Conservation (phyloP, 177 flowering plant species). For the Tripterygium wilfordii region DNA sequence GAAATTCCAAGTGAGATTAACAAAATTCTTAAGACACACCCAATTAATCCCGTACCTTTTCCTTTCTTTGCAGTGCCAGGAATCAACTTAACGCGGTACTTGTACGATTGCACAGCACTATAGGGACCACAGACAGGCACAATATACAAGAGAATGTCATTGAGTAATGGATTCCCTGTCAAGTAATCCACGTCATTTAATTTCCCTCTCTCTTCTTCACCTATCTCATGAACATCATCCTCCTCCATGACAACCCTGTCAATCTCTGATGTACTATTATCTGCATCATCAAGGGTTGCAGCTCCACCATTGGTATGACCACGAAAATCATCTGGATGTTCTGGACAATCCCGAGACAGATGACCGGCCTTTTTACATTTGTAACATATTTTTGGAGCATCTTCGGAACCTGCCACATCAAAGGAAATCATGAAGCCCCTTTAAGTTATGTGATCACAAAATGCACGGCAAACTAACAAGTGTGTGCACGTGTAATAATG, state of each 20-base stretch:
- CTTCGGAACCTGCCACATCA: slow-evolving; percentile 37
- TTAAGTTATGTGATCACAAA: too few species aligned
- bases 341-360: slow-evolving; percentile 78
- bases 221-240: slow-evolving; percentile 88
- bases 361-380: slow-evolving; percentile 89
- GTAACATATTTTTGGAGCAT: slow-evolving; percentile 76
- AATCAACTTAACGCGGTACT: slow-evolving; percentile 81
- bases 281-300: slow-evolving; percentile 13
- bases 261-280: slow-evolving; percentile 23
- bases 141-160: slow-evolving; percentile 78
- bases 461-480: too few species aligned
- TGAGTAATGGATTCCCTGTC: slow-evolving; percentile 83
- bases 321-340: slow-evolving; percentile 36
- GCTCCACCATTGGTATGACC: slow-evolving; percentile 18
- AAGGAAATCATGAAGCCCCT: background rate
- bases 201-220: slow-evolving; percentile 84
- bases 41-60: too few species aligned
- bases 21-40: too few species aligned
- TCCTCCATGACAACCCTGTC: slow-evolving; percentile 76
- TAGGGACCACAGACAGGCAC: slow-evolving; percentile 97
- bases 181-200: slow-evolving; percentile 83
- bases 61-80: slow-evolving; percentile 93
- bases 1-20: too few species aligned
- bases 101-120: slow-evolving; percentile 75
- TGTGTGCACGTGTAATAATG: too few species aligned